These are phyloP conservation scores for Microthlaspi erraticum DNA, from an alignment of 345 rosid species.

Conservation along the genomic window DNA sequence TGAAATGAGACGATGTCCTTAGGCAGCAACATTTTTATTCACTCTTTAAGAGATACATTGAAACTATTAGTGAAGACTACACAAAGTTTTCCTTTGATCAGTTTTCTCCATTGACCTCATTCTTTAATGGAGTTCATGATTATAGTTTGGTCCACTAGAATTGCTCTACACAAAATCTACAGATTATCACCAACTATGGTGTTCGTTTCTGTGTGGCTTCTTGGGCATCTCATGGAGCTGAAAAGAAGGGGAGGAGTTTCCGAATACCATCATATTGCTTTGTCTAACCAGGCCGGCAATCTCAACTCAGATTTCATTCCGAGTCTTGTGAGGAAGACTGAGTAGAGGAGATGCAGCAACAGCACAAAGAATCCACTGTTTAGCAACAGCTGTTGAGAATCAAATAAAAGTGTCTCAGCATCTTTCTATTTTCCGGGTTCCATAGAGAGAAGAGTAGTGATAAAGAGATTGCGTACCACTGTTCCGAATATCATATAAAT, in stretches of 20 bases:
- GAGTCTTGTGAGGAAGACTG: slow-evolving; percentile 76
- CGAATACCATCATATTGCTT: slow-evolving; percentile 52
- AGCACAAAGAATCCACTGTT: slow-evolving; percentile 84
- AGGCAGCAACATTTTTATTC: neutral
- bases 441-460: neutral
- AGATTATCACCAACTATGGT: neutral
- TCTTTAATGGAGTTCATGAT: neutral
- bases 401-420: slow-evolving; percentile 19
- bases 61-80: neutral
- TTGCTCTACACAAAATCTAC: slow-evolving; percentile 8
- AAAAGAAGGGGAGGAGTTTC: neutral
- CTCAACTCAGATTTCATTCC: slow-evolving; percentile 76
- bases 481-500: slow-evolving; percentile 78
- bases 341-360: slow-evolving; percentile 77
- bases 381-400: slow-evolving; percentile 68
- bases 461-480: slow-evolving; percentile 58
- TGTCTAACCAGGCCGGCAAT: slow-evolving; percentile 84
- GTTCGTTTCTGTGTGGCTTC: slow-evolving; percentile 5
- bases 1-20: neutral
- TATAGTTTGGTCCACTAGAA: slow-evolving; percentile 17
- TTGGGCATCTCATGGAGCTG: slow-evolving; percentile 3
- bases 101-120: neutral
- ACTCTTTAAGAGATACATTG: neutral
- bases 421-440: neutral
- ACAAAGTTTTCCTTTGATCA: neutral